Evolutionary conservation across 179 eudicot species (phyloP).

Genomic region (Gypsophila paniculata): DNA sequence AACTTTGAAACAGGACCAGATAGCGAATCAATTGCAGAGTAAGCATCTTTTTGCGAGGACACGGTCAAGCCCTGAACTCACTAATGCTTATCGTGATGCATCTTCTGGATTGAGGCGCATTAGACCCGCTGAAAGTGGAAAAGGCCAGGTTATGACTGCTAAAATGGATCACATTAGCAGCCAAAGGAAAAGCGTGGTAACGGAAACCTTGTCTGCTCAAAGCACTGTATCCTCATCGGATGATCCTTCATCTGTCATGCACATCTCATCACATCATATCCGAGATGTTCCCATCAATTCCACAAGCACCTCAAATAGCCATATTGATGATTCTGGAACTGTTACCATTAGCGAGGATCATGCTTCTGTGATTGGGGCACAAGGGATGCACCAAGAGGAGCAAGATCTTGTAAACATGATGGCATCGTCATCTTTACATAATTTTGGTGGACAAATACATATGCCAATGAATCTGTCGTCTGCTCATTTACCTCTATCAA

Average conservation of each 20-base stretch:
- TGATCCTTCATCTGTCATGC: conserved; percentile 32
- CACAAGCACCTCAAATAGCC: conserved; percentile 29
- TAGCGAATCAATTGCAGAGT: conserved; percentile 49
- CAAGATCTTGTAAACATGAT: conserved; percentile 78
- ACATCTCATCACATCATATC: conserved; percentile 33
- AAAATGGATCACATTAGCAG: conserved; percentile 30
- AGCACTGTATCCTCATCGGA: conserved; percentile 39
- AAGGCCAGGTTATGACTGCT: conserved; percentile 32
- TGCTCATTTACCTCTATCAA: conserved; percentile 52
- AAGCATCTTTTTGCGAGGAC: conserved; percentile 68
- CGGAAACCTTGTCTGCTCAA: conserved; percentile 35
- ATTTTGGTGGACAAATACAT: conserved; percentile 51
- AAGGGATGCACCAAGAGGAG: conserved; percentile 67
- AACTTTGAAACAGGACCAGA: conserved; percentile 33
- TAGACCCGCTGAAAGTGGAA: conserved; percentile 43
- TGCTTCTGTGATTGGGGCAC: conserved; percentile 38
- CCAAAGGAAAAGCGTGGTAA: conserved; percentile 39
- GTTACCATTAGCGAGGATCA: conserved; percentile 38
- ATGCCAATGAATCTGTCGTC: conserved; percentile 56
- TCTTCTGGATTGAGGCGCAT: conserved; percentile 41
- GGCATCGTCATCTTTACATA: conserved; percentile 50
- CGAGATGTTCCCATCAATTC: conserved; percentile 37
- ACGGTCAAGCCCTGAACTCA: conserved; percentile 83
- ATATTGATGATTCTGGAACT: conserved; percentile 32
- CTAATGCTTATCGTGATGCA: conserved; percentile 38